phyloP scores from a whole-genome alignment of 495 filamentous ascomycete genomes.

The Sabuloglossum arenarium region DNA sequence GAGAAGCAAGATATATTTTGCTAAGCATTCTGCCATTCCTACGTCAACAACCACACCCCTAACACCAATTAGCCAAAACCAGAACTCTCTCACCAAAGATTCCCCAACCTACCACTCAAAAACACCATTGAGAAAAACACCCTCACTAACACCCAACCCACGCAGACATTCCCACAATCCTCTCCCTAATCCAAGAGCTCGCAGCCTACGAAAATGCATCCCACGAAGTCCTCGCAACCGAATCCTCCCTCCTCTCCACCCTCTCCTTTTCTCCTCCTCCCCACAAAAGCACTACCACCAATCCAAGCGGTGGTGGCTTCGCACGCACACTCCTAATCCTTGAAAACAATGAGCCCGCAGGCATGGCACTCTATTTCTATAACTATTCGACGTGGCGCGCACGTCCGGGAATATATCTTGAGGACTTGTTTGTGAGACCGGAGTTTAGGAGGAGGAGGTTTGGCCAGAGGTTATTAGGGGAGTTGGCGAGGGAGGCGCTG shows the following conservation, averaged over 20 bases:
- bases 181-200: conserved; percentile 67
- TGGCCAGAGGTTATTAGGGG: conserved; percentile 51
- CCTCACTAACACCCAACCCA: neutral
- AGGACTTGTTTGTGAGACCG: conserved; percentile 72
- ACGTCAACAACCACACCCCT: no score
- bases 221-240: conserved; percentile 58
- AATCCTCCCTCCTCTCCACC: conserved; percentile 45
- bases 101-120: neutral
- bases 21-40: no score
- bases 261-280: conserved; percentile 49
- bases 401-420: conserved; percentile 76
- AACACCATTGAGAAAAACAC: neutral
- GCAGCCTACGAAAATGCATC: conserved; percentile 69
- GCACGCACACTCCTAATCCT: conserved; percentile 19
- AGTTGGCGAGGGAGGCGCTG: conserved; percentile 56
- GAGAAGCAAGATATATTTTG: no score
- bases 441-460: conserved; percentile 54
- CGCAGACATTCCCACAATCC: conserved; percentile 62
- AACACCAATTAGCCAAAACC: no score
- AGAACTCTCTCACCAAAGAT: neutral
- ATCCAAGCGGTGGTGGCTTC: conserved; percentile 17
- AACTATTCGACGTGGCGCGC: conserved; percentile 75
- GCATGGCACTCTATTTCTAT: conserved; percentile 47
- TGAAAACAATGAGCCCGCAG: conserved; percentile 17
- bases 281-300: no score